phyloP scores from a whole-genome alignment of 345 rosid genomes.

The Viola odorata region DNA sequence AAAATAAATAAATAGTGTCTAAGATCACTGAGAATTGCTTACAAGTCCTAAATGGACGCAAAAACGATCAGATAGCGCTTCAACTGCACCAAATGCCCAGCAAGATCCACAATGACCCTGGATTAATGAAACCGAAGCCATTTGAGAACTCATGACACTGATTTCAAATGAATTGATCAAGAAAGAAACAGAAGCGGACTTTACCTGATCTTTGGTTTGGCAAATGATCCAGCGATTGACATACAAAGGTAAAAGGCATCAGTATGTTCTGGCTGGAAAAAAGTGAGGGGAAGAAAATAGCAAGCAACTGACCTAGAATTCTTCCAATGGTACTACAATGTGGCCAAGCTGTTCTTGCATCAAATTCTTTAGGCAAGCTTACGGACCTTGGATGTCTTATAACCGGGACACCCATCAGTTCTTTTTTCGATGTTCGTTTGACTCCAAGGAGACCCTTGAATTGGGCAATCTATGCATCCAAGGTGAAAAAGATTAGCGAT shows the following conservation, averaged over 20 bases:
- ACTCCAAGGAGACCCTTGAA: slow-evolving; percentile 83
- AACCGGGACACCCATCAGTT: slow-evolving; percentile 54
- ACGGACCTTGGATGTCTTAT: slow-evolving; percentile 57
- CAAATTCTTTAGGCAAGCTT: slow-evolving; percentile 60
- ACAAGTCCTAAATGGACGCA: slow-evolving; percentile 81
- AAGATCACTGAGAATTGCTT: slow-evolving; percentile 15
- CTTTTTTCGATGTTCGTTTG: slow-evolving; percentile 55
- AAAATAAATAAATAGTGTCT: too few relatives aligned
- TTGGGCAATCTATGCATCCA: slow-evolving; percentile 56
- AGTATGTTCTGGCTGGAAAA: slow-evolving; percentile 18
- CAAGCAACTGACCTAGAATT: slow-evolving; percentile 58
- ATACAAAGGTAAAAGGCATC: slow-evolving; percentile 25
- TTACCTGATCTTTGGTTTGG: slow-evolving; percentile 73
- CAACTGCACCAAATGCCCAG: slow-evolving; percentile 99
- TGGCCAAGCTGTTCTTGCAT: slow-evolving; percentile 84
- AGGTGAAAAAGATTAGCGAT: background rate
- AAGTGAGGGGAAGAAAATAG: background rate
- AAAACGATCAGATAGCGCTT: slow-evolving; percentile 91
- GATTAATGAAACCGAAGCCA: slow-evolving; percentile 19
- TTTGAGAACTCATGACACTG: background rate
- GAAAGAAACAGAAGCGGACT: background rate
- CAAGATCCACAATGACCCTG: slow-evolving; percentile 99
- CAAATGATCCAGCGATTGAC: slow-evolving; percentile 30
- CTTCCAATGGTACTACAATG: slow-evolving; percentile 74
- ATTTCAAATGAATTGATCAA: slow-evolving; percentile 6